Evolutionary conservation across 352 stramenopile species (phyloP), one percentile per base, ranked within the genome.

Genomic region (Phytopythium oedochilum): DNA sequence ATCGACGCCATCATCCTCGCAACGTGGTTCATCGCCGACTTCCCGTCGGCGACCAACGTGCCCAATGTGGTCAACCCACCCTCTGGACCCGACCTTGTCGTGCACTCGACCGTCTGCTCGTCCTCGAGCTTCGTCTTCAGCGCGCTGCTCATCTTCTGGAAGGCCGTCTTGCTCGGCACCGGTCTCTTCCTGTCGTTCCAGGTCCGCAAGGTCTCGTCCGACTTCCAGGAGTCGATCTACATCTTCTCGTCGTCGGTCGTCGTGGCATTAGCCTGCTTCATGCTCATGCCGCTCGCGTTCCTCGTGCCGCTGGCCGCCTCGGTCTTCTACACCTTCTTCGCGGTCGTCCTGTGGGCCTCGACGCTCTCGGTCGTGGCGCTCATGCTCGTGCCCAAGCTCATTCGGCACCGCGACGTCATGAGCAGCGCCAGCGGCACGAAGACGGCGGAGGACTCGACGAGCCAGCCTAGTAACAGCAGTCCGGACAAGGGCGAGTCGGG

Each of bases 141-240:
- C 32, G 46, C 46, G 22, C 10, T 68, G 5, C 38, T 60, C 18
- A 53, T 71, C 6, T 71, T 71, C 40, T 71, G 49, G 45, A 71
- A 71, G 58, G 40, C 54, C 12, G 26, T 71, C 20, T 12, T 74
- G n/a, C 46, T 69, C n/a, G 28, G 51, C 35, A 31, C 50, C 5
- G 63, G 63, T 3, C 46, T 69, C 9, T 71, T 65, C 46, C 23
- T 71, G 2, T 63, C 59, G 1, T 71, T 75, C 38, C 40, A 61
- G 11, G 63, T 75, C 26, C 66, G 62, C 22, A 57, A 74, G 17
- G 53, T 66, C 15, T 68, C 61, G 34, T 20, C 26, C 7, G 66
- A 74, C 44, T 74, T 74, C 46, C 66, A 74, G 43, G 66, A 74
- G 32, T 58, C 62, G 0, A 44, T 68, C 8, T 71, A 55, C 54